Conservation (phyloP, 2,329 filamentous ascomycete species). For the Penicillium sp. region DNA sequence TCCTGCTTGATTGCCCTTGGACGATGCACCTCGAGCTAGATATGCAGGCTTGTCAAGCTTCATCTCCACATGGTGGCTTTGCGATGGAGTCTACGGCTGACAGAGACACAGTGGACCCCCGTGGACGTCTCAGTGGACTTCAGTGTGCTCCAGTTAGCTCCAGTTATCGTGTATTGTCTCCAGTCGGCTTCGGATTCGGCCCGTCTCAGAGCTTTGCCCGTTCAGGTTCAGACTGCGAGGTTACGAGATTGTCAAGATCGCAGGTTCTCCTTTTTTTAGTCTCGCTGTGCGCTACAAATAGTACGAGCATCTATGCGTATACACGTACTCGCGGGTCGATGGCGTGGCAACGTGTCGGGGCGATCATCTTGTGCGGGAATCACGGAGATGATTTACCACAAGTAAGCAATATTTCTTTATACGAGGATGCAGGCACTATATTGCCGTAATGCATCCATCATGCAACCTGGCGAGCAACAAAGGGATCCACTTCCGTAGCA, state of each 20-base stretch:
- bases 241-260: neutral
- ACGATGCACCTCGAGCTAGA: neutral
- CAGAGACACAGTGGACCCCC: constrained; percentile 1
- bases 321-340: neutral
- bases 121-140: constrained; percentile 5
- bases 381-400: neutral
- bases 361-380: neutral
- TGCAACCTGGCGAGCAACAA: neutral
- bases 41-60: constrained; percentile 7
- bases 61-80: constrained; percentile 6
- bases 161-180: neutral
- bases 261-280: neutral
- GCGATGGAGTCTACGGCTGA: neutral
- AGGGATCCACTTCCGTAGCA: neutral
- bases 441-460: neutral
- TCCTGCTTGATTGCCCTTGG: neutral
- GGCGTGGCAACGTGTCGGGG: neutral
- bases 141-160: neutral
- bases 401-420: neutral
- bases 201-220: constrained; percentile 12
- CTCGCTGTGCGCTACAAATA: neutral
- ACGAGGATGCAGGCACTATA: neutral
- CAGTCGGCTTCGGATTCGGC: constrained; percentile 17
- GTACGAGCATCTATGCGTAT: neutral
- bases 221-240: constrained; percentile 5